Base-by-base conservation (phyloP, 2,329 filamentous ascomycete genomes). In the Pseudocercospora vitis region DNA sequence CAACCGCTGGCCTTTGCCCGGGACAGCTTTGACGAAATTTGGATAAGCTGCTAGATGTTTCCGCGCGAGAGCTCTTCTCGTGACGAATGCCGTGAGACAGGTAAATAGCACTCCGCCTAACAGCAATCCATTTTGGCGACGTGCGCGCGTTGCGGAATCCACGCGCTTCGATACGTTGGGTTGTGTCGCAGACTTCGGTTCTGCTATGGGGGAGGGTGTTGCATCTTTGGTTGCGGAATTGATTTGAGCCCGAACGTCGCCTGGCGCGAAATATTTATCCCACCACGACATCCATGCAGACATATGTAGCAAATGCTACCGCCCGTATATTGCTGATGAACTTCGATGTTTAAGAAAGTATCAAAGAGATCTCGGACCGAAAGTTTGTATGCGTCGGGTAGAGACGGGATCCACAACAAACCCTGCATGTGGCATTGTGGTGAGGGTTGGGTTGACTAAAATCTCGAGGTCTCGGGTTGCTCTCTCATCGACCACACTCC, bases 101-200 rank as follows among this genome's bases (percentile, higher is more conserved):
- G 95, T 81, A 73, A 95, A 95, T 51, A 82, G 78, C 8, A 88
- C 80, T 35, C 92, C 92, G 56, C 85, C 84, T 63, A 86, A 77
- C 71, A 94, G 86, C 55, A 96, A 73, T 39, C 52, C 68, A 59
- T 67, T 66, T 53, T 70, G 65, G 33, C 65, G 61, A 35, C 59
- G 63, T 26, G 52, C 62, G 46, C 64, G 65, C 24, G 59, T 57
- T n/a, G 65, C 64, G 11, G 63, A 53, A 42, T 62, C 57, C 37
- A 65, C 58, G 16, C 67, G 64, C 18, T 59, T 33, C 12, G 61
- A 49, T 45, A 24, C 42, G 42, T 29, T 6, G 42, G 42, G 11
- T 53, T 48, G 48, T 16, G 61, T 51, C 28, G 54, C 46, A 40
- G 46, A 46, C 42, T 35, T 7, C n/a, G 54, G 26, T 44, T 23